Conservation (phyloP, 768 basidiomycete genomes). For the Hygrophorus russula region DNA sequence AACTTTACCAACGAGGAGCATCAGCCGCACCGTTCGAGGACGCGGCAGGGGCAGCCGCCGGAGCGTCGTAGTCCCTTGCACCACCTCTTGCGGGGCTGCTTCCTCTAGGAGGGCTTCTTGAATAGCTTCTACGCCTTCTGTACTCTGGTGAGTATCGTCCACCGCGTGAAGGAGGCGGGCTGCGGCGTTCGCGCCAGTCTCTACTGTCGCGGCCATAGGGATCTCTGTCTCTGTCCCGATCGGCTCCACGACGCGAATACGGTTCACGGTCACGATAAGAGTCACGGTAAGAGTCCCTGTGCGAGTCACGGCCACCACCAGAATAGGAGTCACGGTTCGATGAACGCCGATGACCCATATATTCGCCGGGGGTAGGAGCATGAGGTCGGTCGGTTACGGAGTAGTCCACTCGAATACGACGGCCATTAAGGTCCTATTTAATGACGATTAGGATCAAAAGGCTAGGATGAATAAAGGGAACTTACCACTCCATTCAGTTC, state of each 20-base stretch:
- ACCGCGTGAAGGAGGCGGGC: conserved; percentile 51
- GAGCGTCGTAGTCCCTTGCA: conserved; percentile 18
- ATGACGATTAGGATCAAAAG: conserved; percentile 2
- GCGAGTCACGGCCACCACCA: conserved; percentile 19
- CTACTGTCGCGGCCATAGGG: conserved; percentile 59
- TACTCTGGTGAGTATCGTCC: conserved; percentile 72
- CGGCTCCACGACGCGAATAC: conserved; percentile 35
- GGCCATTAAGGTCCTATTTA: conserved; percentile 80
- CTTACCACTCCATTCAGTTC: conserved; percentile 87
- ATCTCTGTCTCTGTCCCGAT: conserved; percentile 46
- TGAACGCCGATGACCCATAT: conserved; percentile 83
- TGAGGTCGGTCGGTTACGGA: conserved; percentile 92
- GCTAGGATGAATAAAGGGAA: conserved; percentile 9
- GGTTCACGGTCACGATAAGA: conserved; percentile 42
- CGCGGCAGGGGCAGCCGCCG: conserved; percentile 13
- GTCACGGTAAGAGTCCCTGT: conserved; percentile 33
- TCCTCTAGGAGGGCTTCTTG: conserved; percentile 70
- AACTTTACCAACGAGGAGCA: conserved; percentile 50
- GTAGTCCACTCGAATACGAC: conserved; percentile 93
- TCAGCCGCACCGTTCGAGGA: conserved; percentile 29
- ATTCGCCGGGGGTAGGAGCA: conserved; percentile 94
- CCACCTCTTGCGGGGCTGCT: conserved; percentile 35
- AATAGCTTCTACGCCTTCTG: conserved; percentile 65
- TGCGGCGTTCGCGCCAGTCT: conserved; percentile 76
- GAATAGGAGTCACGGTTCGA: conserved; percentile 25